Evolutionary conservation across 495 filamentous ascomycete species (phyloP).

Genomic region (Pseudevernia furfuracea): DNA sequence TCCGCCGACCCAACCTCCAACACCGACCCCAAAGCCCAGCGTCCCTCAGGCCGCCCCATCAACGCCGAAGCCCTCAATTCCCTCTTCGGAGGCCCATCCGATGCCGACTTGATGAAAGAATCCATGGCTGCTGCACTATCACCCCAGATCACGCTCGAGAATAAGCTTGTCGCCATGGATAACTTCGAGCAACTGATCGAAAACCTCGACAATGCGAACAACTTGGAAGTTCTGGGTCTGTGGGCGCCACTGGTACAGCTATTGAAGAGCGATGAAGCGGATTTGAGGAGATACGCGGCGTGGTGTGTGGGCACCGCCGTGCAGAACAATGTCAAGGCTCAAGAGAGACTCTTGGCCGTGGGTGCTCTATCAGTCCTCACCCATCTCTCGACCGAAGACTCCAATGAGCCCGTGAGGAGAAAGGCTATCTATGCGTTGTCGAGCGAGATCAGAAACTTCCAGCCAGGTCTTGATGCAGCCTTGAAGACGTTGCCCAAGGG

Average conservation of each 20-base stretch:
- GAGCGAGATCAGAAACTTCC: conserved; percentile 75
- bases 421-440: conserved; percentile 87
- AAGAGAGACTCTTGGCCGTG: conserved; percentile 66
- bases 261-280: conserved; percentile 57
- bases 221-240: conserved; percentile 64
- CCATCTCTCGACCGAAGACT: conserved; percentile 51
- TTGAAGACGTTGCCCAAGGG: conserved; percentile 59
- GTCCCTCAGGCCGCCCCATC: conserved; percentile 39
- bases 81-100: conserved; percentile 73
- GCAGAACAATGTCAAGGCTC: conserved; percentile 82
- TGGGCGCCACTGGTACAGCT: conserved; percentile 72
- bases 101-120: conserved; percentile 82
- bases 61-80: conserved; percentile 58
- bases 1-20: conserved; percentile 30
- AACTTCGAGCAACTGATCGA: conserved; percentile 93
- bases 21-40: conserved; percentile 39
- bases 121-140: conserved; percentile 66
- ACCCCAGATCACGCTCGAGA: conserved; percentile 57
- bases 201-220: conserved; percentile 90
- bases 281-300: conserved; percentile 72
- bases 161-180: conserved; percentile 85
- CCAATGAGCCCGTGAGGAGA: conserved; percentile 59
- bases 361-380: conserved; percentile 65
- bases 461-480: conserved; percentile 57
- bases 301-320: conserved; percentile 93